Conservation (phyloP, 495 filamentous ascomycete genomes). For the Talaromyces proteolyticus region DNA sequence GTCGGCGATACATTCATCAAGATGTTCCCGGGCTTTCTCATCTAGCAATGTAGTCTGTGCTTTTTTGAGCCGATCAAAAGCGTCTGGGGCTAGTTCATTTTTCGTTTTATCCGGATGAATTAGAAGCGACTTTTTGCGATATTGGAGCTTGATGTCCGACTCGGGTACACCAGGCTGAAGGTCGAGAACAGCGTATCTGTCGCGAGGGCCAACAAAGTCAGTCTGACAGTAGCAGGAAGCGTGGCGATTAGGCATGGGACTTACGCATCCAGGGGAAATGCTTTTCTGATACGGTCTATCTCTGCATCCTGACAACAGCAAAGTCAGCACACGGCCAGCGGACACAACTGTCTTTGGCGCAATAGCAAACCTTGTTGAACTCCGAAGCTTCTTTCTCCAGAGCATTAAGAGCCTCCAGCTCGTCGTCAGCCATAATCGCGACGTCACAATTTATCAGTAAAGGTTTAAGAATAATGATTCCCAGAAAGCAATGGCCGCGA, state of each 20-base stretch:
- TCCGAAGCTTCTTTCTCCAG: slow-evolving; percentile 86
- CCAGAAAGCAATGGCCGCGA: no score
- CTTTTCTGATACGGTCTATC: slow-evolving; percentile 88
- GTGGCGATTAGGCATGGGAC: slow-evolving; percentile 14
- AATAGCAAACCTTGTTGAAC: slow-evolving; percentile 66
- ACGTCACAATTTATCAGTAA: not conserved
- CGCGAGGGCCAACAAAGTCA: slow-evolving; percentile 8
- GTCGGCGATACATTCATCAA: slow-evolving; percentile 95
- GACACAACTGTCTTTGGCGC: not conserved
- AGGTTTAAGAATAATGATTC: no score
- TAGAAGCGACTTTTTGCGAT: slow-evolving; percentile 93
- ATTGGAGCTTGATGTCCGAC: slow-evolving; percentile 89
- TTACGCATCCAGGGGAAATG: slow-evolving; percentile 86
- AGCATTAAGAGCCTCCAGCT: slow-evolving; percentile 74
- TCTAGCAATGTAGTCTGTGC: slow-evolving; percentile 88
- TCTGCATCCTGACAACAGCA: slow-evolving; percentile 68
- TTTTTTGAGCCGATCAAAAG: slow-evolving; percentile 95
- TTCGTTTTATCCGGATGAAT: slow-evolving; percentile 98
- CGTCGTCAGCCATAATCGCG: slow-evolving; percentile 45
- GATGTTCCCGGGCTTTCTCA: slow-evolving; percentile 76
- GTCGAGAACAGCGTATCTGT: slow-evolving; percentile 87
- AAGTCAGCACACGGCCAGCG: not conserved
- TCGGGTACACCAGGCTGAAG: slow-evolving; percentile 93
- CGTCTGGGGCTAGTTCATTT: slow-evolving; percentile 86
- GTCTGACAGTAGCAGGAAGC: not conserved